Base-by-base conservation (phyloP, 2,329 filamentous ascomycete genomes). In the Coniochaeta sp. region DNA sequence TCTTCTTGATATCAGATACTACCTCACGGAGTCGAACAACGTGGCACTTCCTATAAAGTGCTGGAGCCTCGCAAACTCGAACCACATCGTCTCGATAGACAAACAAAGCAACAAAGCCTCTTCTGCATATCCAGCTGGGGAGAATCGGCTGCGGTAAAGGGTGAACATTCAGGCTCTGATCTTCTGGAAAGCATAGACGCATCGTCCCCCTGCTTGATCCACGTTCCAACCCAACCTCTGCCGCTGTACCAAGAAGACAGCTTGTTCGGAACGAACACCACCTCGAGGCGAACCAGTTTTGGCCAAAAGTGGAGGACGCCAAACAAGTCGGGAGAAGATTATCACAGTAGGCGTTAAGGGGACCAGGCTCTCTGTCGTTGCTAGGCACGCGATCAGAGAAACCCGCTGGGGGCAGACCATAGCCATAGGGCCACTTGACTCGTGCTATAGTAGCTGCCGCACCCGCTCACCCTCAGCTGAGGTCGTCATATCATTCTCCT, bases 221-320 rank as follows among this genome's bases (percentile, higher is more conserved):
- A 52, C 59, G 61, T 60, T 59, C 62, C 62, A 60, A 52, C 58
- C 57, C n/a, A n/a, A n/a, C n/a, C n/a, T n/a, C 19, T 56, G 52
- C 40, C 56, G 59, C 47, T 34, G 36, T 56, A 40, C 9, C 47
- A 55, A 19, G 26, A 3, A 3, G 7, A 26, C 24, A 52, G 10
- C 26, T 28, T n/a, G 12, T 52, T 52, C 16, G 47, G 47, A 52
- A 52, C 47, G 47, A 52, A 58, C 17, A 58, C 34, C 32, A 57
- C 42, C 47, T 44, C 56, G 30, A 58, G 47, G 26, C 47, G 47
- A 52, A 52, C 55, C 55, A 42, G n/a, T 24, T 6, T 28, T 26
- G 36, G 10, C 17, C 24, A 44, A 38, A 44, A 26, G 34, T 57
- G 55, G 34, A 57, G 22, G 36, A 28, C 14, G 12, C n/a, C 34